Base-by-base conservation (phyloP, 179 eudicot genomes). In the Beta macrorhiza region DNA sequence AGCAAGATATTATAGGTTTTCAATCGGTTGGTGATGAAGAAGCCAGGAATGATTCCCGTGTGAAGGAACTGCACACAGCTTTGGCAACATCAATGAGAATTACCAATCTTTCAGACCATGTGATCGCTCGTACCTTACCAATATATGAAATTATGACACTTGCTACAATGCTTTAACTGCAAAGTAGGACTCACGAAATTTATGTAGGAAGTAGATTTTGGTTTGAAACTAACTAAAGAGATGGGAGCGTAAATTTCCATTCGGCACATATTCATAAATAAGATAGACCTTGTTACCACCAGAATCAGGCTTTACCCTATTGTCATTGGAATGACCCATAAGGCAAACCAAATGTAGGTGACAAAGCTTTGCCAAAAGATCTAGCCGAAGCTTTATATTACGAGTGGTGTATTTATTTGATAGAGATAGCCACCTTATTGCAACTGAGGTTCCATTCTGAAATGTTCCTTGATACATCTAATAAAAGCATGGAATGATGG, bases 21-120 rank as follows among this genome's bases (percentile, higher is more conserved):
- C 81, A 94, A 77, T 67, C 90, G 84, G 80, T 94, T 96, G 83
- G 85, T 85, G 25, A 25, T 85, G 25, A 25, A 94, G 84, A 92
- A 86, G 72, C 97, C 93, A 4, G 98, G 98, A 79, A 94, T 92
- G 52, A 94, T 84, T 78, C 98, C 97, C 6, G 94, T 90, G 81
- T 96, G 98, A 79, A 96, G 93, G 76, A 96, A 96, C 80, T 94
- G 99, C 73, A 96, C 92, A 68, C 25, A 25, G 98, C 99, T 89
- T 91, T 91, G 56, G 98, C 99, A 53, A 91, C 86, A 75, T 97
- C 97, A 20, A 86, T 88, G 16, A 91, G 93, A 72, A 89, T 85
- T 22, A 89, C 87, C 78, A 96, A 78, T 76, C 99, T 91, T 84
- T 94, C 97, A 7, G 91, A 63, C 99, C 99, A 96, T 67, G 88